A percentile compares a stretch with the other conserved stretches of the same genome.
These are phyloP conservation scores for Endocalyx cinctus DNA, from an alignment of 2,329 filamentous ascomycete genomes.

Conservation along the genomic window DNA sequence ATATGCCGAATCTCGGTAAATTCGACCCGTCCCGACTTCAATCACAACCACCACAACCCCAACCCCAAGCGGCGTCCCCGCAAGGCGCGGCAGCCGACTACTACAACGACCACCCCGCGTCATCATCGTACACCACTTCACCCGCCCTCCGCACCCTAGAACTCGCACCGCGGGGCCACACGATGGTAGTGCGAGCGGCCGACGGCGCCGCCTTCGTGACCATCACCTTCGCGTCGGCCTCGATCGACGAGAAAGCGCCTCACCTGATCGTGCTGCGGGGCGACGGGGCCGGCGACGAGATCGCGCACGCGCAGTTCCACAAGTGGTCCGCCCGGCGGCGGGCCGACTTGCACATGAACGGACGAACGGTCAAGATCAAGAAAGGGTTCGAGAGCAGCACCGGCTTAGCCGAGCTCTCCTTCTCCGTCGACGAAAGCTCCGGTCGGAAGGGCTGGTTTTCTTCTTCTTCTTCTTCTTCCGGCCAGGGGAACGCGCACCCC, in stretches of 20 bases:
- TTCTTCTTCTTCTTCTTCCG: too few species aligned
- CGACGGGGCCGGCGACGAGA: constrained; percentile 5
- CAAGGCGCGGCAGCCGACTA: neutral
- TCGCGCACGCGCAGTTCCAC: constrained; percentile 9
- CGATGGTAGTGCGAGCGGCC: constrained; percentile 5
- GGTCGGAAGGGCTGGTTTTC: too few species aligned
- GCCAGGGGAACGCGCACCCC: constrained; percentile 4
- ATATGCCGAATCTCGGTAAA: neutral
- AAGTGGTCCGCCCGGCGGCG: constrained; percentile 6
- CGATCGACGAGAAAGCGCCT: constrained; percentile 5
- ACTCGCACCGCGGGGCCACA: constrained; percentile 7
- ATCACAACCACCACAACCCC: neutral
- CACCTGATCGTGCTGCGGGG: constrained; percentile 9
- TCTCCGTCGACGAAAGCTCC: too few species aligned
- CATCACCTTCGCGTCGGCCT: constrained; percentile 8
- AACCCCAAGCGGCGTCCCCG: neutral
- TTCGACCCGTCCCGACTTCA: too few species aligned
- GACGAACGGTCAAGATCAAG: constrained; percentile 2
- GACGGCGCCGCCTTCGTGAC: constrained; percentile 5
- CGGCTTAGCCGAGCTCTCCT: too few species aligned
- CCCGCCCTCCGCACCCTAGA: constrained; percentile 3
- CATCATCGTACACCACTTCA: neutral
- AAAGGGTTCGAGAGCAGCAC: constrained; percentile 9
- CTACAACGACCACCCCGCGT: neutral
- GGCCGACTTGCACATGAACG: constrained; percentile 9